Conservation (phyloP, 2,329 filamentous ascomycete genomes). For the Dothidotthia symphoricarpi region DNA sequence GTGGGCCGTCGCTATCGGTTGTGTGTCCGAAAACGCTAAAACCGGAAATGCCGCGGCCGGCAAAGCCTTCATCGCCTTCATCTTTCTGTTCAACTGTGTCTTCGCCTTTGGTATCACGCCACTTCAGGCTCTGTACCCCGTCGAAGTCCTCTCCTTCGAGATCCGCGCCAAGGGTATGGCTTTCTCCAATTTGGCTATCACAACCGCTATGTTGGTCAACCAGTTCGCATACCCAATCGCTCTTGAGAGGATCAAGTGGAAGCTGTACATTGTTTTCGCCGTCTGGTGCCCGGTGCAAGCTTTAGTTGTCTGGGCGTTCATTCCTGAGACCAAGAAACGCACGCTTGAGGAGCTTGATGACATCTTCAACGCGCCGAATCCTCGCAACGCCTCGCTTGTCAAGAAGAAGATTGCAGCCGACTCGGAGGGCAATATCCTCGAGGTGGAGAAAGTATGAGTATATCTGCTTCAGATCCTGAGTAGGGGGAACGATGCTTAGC, state of each 20-base stretch:
- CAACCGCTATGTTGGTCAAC: conserved; percentile 26
- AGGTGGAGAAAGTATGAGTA: conserved; percentile 24
- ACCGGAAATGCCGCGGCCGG: conserved; percentile 12
- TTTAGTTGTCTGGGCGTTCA: conserved; percentile 19
- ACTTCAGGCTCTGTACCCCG: conserved; percentile 49
- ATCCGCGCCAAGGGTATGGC: conserved; percentile 52
- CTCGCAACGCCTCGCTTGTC: conserved; percentile 21
- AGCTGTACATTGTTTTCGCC: conserved; percentile 25
- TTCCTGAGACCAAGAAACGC: conserved; percentile 30
- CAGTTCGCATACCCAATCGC: conserved; percentile 33
- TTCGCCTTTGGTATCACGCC: conserved; percentile 45
- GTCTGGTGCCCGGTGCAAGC: conserved; percentile 22
- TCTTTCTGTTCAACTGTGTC: conserved; percentile 47
- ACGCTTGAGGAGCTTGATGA: conserved; percentile 30
- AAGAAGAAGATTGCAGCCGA: conserved; percentile 27
- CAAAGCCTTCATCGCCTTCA: conserved; percentile 38
- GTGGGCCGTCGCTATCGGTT: conserved; percentile 26
- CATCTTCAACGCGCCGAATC: conserved; percentile 23
- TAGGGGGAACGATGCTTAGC: too few species aligned
- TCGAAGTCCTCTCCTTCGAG: conserved; percentile 51
- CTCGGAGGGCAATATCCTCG: conserved; percentile 18
- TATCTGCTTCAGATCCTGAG: neutral
- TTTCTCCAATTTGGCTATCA: conserved; percentile 45
- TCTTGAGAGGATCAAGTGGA: conserved; percentile 24
- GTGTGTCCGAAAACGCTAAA: conserved; percentile 17